Evolutionary conservation across 805 yeast genomes (phyloP), one percentile per base, ranked within the genome.

Genomic region (Yarrowia divulgata): DNA sequence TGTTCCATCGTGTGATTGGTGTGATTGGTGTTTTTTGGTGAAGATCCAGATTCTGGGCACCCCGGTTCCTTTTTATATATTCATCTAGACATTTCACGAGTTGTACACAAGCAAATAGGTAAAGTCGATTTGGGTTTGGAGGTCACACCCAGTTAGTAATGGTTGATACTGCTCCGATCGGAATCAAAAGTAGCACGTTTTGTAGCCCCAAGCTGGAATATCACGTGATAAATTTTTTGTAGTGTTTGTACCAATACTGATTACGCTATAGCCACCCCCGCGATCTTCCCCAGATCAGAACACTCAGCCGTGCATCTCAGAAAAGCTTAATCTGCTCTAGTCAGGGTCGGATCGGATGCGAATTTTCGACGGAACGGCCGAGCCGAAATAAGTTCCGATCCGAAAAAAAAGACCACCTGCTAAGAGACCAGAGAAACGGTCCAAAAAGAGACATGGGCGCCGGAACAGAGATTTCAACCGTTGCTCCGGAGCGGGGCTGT

Each of bases 341-440:
- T 19, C 60, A 19, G 18, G 18, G 34, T 19, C 60, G 60, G 60
- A 2, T 54, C 60, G 60, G 60, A 39, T 18, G 43, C n/a, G 14
- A 18, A 7, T 13, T 10, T 32, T 57, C n/a, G 29, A 23, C 64
- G 64, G 64, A 42, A 32, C 39, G n/a, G 39, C 64, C 49, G 49
- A 42, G 64, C 49, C 37, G 39, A n/a, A n/a, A 32, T 7, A 16
- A 16, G 29, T 57, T 57, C 64, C 64, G 64, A 34, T 57, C 64
- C 64, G 64, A 42, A 57, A 18, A 12, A 37, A 54, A 23, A 18
- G 8, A 35, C 16, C 0, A 48, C 35, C 9, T 8, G 16, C 13
- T 10, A 12, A 39, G 2, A 12, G 12, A 39, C 13, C 32, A 45
- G 45, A 16, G 8, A 4, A 39, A n/a, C n/a, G n/a, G 7, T 1